These are phyloP conservation scores for Lignosus rhinocerotis DNA, from an alignment of 1,284 basidiomycete species.

Conservation along the genomic window DNA sequence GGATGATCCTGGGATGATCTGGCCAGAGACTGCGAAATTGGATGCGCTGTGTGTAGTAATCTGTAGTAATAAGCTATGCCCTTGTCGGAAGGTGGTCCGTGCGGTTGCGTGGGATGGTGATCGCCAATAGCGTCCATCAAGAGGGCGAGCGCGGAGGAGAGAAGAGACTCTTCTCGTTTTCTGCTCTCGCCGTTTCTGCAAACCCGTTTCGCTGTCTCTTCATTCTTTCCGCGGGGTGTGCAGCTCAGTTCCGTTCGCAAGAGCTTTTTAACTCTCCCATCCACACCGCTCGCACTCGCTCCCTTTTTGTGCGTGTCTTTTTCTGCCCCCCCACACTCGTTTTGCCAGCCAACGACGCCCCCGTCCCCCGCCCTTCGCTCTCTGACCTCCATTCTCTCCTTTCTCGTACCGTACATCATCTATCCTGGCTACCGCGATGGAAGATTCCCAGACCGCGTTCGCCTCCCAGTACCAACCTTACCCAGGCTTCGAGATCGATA, in stretches of 20 bases:
- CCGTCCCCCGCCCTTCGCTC: constrained; percentile 36
- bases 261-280: constrained; percentile 42
- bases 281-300: constrained; percentile 33
- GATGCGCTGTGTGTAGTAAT: too few species aligned
- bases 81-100: constrained; percentile 22
- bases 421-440: constrained; percentile 48
- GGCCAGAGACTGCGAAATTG: too few species aligned
- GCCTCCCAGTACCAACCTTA: constrained; percentile 66
- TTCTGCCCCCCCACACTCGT: constrained; percentile 43
- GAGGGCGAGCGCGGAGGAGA: neutral
- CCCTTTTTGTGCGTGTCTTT: constrained; percentile 56
- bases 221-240: constrained; percentile 34
- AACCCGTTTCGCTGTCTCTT: constrained; percentile 27
- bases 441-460: constrained; percentile 72
- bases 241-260: constrained; percentile 33
- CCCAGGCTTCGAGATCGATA: constrained; percentile 71
- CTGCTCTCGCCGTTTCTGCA: constrained; percentile 21
- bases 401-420: constrained; percentile 40
- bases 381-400: constrained; percentile 38
- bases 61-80: constrained; percentile 10
- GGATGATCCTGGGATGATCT: neutral
- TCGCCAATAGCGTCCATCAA: constrained; percentile 9
- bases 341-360: constrained; percentile 33
- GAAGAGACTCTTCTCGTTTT: neutral
- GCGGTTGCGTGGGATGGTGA: constrained; percentile 25